phyloP scores from a whole-genome alignment of 2,329 filamentous ascomycete species.

The Aspergillus glaucus region DNA sequence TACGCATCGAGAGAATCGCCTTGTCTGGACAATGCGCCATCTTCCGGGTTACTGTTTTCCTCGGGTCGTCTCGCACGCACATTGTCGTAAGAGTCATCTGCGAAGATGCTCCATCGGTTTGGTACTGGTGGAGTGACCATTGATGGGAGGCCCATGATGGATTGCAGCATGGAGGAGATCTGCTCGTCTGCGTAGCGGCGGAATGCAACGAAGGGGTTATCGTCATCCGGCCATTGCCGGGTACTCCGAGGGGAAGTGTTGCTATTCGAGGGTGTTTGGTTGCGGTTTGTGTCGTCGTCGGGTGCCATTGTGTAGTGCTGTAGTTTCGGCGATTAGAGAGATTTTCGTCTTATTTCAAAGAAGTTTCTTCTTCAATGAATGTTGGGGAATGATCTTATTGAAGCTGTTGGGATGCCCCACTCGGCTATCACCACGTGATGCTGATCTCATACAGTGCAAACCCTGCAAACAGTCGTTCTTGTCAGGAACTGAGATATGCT shows the following conservation, averaged over 20 bases:
- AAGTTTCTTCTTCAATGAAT: neutral
- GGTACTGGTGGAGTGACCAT: constrained; percentile 24
- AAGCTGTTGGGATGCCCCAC: constrained; percentile 31
- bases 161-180: constrained; percentile 49
- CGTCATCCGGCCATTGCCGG: constrained; percentile 24
- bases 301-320: constrained; percentile 18
- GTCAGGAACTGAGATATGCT: too few relatives aligned
- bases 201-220: constrained; percentile 56
- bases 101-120: constrained; percentile 31
- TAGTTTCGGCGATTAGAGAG: neutral
- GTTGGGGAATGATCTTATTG: constrained; percentile 2
- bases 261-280: constrained; percentile 5
- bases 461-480: constrained; percentile 8
- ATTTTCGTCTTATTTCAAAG: neutral
- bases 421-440: constrained; percentile 25
- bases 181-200: constrained; percentile 56
- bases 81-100: constrained; percentile 20
- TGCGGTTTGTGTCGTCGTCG: constrained; percentile 13
- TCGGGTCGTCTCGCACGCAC: constrained; percentile 11
- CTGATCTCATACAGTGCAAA: constrained; percentile 1
- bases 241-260: constrained; percentile 10
- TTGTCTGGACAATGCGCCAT: constrained; percentile 3
- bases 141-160: constrained; percentile 44
- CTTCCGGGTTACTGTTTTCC: constrained; percentile 2
- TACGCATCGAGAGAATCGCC: constrained; percentile 17